Base-by-base conservation (phyloP, 2,329 filamentous ascomycete genomes). In the Diatrype stigma region DNA sequence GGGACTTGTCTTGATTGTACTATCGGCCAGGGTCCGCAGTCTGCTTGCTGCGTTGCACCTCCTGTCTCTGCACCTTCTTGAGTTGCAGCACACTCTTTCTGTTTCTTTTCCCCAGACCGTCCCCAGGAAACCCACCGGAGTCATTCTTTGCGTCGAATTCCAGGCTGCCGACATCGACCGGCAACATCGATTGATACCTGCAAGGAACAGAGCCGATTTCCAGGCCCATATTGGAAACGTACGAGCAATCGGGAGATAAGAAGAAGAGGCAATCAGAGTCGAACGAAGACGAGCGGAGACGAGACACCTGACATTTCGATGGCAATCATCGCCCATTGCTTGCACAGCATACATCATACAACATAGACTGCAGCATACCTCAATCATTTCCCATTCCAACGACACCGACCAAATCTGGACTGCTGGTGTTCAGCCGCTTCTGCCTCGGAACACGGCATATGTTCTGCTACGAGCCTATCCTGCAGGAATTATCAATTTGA, bases 401-500 rank as follows among this genome's bases (percentile, higher is more conserved):
- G 22, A 17, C 21, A 44, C 12, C 40, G 34, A 49, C 49, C 49
- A 32, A 35, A 35, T 35, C 50, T 37, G 56, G 49, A 58, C 53
- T 50, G 56, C 28, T 42, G 47, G 52, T 49, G 28, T 51, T 50
- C 37, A 32, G 21, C 40, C 26, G 32, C 45, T 52, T 60, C 61
- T 38, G 47, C 55, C 49, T 60, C 62, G 60, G 61, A 52, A 53
- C 57, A 53, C 56, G 48, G 53, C 63, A 62, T 62, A 54, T 51
- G 32, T 44, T 51, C 57, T 64, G 62, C 55, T 45, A 50, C 54
- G 50, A 59, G 60, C 61, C 62, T 60, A 56, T 54, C 48, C 46
- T 59, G 59, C 62, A 61, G 58, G 59, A 64, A 66, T 59, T 55
- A 60, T 60, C 54, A 49, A 50, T 46, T 49, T 46, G 59, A 61